Evolutionary conservation across 208 protist genomes (phyloP).

Genomic region (Naegleria lovaniensis): DNA sequence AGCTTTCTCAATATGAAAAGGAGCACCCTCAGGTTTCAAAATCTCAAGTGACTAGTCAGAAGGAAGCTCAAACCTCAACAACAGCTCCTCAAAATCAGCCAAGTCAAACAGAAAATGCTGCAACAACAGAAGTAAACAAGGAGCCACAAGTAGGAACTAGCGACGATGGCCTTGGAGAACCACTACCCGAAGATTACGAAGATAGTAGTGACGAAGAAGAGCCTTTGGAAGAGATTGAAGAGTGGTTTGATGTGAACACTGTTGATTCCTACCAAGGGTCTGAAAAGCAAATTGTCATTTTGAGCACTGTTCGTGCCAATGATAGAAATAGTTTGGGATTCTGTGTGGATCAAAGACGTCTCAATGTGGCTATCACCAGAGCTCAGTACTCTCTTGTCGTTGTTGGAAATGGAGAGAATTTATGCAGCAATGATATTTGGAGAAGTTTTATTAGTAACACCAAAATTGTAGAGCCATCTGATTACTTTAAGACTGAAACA

Average conservation of each 20-base stretch:
- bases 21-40: neutral
- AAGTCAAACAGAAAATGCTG: neutral
- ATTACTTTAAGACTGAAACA: neutral
- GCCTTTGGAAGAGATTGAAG: neutral
- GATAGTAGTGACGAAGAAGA: neutral
- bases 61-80: neutral
- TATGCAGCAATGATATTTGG: conserved; percentile 26
- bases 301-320: conserved; percentile 52
- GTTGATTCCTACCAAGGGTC: conserved; percentile 55
- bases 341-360: conserved; percentile 41
- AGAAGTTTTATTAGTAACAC: neutral
- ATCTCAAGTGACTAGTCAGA: neutral
- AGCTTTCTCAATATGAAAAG: neutral
- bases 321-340: conserved; percentile 47
- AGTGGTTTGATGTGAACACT: conserved; percentile 37
- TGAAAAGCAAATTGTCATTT: conserved; percentile 56
- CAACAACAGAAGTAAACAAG: too few relatives aligned
- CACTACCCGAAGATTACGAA: neutral
- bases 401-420: conserved; percentile 30
- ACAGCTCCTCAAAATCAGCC: neutral
- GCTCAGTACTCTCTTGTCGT: conserved; percentile 30
- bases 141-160: too few relatives aligned
- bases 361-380: conserved; percentile 52
- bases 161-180: neutral
- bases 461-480: neutral